Base-by-base conservation (phyloP, 345 rosid species). In the Boechera divaricarpa region DNA sequence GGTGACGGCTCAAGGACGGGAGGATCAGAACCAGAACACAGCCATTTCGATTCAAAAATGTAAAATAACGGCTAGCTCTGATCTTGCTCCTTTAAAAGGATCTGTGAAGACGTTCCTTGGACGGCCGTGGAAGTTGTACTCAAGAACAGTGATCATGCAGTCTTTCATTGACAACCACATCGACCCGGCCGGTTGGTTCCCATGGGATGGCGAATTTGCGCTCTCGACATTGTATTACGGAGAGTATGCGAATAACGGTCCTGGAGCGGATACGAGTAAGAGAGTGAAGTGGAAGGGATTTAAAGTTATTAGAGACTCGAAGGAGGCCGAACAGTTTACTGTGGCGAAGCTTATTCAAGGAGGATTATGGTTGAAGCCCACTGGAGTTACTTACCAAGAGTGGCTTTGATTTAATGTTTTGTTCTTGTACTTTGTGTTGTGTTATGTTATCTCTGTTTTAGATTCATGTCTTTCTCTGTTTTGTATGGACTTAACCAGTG, bases 21-120 rank as follows among this genome's bases (percentile, higher is more conserved):
- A 56, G 8, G 97, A 89, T 75, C 88, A 74, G 9, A 85, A 88
- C 73, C 97, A 89, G 62, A 89, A 88, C 81, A 87, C 98, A 0
- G 97, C 91, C 10, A 93, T 88, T 5, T 89, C 98, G 4, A 81
- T 92, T 84, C 98, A 93, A 69, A 88, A 84, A 12, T 93, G 94
- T 59, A 65, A 79, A 5, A 58, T 93, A 35, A 77, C 72, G 0
- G 89, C 92, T 26, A 77, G 87, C 49, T 15, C 86, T 0, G 90
- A 90, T 63, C 94, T 92, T 7, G 84, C 81, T 55, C 81, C 88
- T 0, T 75, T 83, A 0, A 90, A 83, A 38, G 80, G 77, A 7
- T 77, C 83, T 36, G 70, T 87, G 67, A 81, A 83, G 44, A 77
- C 97, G 0, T 94, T 82, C 54, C 85, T 94, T n/a, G 98, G 97